A percentile compares a stretch with the other conserved stretches of the same genome.
Evolutionary conservation across 2,329 filamentous ascomycete species (phyloP).

Genomic region (Raffaelea arxii): DNA sequence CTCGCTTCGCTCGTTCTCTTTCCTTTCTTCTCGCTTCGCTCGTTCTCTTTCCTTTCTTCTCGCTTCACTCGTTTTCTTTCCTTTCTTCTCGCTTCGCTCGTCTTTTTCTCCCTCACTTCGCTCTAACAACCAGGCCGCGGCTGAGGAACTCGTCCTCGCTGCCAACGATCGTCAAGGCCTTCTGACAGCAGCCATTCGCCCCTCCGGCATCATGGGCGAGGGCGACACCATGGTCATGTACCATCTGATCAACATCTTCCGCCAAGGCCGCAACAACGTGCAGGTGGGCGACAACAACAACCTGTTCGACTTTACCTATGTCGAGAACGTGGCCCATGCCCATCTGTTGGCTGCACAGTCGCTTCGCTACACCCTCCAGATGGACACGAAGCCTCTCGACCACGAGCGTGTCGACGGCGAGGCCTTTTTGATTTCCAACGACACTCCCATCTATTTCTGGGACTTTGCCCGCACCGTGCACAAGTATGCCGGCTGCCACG

Average conservation of each 20-base stretch:
- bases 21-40: too few relatives aligned
- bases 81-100: too few relatives aligned
- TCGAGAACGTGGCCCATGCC: conserved; percentile 58
- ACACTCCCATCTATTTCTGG: conserved; percentile 82
- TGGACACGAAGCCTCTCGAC: conserved; percentile 53
- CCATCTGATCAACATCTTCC: conserved; percentile 63
- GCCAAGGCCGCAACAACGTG: conserved; percentile 58
- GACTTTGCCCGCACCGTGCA: conserved; percentile 76
- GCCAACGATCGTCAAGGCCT: conserved; percentile 53
- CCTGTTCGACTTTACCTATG: conserved; percentile 56
- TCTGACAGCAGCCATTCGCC: conserved; percentile 72
- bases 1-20: too few relatives aligned
- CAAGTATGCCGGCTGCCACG: conserved; percentile 45
- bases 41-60: too few relatives aligned
- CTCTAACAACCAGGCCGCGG: conserved; percentile 48
- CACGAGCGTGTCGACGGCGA: conserved; percentile 73
- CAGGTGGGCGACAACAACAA: conserved; percentile 66
- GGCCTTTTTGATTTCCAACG: conserved; percentile 85
- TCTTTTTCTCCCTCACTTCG: too few relatives aligned
- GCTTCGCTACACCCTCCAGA: conserved; percentile 53
- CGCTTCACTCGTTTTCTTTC: too few relatives aligned
- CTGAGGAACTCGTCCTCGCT: conserved; percentile 69
- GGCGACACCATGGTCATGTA: conserved; percentile 71
- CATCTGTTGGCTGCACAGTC: conserved; percentile 73
- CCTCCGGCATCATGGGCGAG: conserved; percentile 84